Evolutionary conservation across 1,139 yeast genomes (phyloP), one percentile per base, ranked within the genome.

Genomic region (Hyphopichia burtonii): DNA sequence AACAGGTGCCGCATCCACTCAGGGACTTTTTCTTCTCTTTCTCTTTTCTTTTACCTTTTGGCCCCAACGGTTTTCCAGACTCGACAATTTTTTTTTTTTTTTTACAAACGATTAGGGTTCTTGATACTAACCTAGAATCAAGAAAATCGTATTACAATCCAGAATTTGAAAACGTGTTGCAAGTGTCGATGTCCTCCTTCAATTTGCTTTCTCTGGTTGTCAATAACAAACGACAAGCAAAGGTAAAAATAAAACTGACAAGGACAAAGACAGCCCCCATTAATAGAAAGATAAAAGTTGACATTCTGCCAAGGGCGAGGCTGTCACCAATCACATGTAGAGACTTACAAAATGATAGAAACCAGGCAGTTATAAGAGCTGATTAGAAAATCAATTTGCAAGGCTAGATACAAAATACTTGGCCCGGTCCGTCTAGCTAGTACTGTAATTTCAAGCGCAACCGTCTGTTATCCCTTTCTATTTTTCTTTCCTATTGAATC

Each of bases 1-100:
- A 25, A 25, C n/a, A 11, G 28, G 22, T 31, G 34, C 34, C 20
- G 34, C 34, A 31, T 18, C 34, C 34, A 18, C 22, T 31, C 34
- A 12, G 34, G 22, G 34, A n/a, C 34, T 31, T 31, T 5, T 16
- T 31, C 17, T 31, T 31, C 15, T 9, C 17, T 18, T 16, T 31
- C 17, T 31, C 17, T 16, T 3, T 8, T 31, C 17, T 31, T 17
- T 16, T 31, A 4, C 11, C 11, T 18, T 17, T 31, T 16, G 8
- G 4, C 9, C 34, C 17, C 17, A 16, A 16, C 32, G 18, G 32
- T 30, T 14, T 15, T 14, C 18, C 32, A 15, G 4, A 15, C 32
- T 30, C 32, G 32, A 15, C 16, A 14, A 7, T 7, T 16, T 12
- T 27, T 12, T 27, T 14, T 27, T 12, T 12, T 11, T 14, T 11